Percentiles rank a stretch among this genome's conserved stretches.
phyloP scores from a whole-genome alignment of 345 rosid genomes.

The Jatropha curcas region DNA sequence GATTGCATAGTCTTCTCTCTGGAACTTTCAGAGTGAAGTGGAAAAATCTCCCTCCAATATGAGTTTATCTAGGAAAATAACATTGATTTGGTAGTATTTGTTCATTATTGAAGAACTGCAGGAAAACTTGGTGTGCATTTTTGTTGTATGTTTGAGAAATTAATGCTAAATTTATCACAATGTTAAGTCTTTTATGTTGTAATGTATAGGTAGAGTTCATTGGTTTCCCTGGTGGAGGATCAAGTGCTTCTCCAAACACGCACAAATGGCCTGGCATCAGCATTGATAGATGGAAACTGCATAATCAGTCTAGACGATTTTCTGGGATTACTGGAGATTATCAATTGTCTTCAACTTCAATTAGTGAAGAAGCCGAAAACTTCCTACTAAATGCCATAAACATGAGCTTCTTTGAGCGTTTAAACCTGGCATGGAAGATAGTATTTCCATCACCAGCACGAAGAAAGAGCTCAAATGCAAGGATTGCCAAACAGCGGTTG shows the following conservation, averaged over 20 bases:
- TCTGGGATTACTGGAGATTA: constrained; percentile 56
- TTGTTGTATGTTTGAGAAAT: background rate
- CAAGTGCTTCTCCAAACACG: constrained; percentile 23
- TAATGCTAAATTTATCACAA: constrained; percentile 3
- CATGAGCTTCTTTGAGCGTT: constrained; percentile 83
- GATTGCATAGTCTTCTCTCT: background rate
- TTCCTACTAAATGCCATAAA: constrained; percentile 69
- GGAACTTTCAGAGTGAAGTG: background rate
- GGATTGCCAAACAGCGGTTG: constrained; percentile 88
- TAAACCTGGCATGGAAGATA: constrained; percentile 90
- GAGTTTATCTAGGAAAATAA: background rate
- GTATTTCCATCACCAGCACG: constrained; percentile 74
- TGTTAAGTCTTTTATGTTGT: constrained; percentile 9
- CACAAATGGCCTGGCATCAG: constrained; percentile 39
- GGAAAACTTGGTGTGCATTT: background rate
- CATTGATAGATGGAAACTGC: constrained; percentile 28
- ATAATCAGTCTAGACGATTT: constrained; percentile 34
- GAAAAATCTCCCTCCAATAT: background rate
- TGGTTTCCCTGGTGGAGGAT: constrained; percentile 44
- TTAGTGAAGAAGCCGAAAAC: constrained; percentile 62
- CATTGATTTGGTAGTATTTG: background rate
- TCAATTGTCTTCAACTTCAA: constrained; percentile 51
- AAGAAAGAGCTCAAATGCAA: constrained; percentile 85
- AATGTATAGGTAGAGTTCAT: constrained; percentile 49
- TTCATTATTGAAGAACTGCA: background rate